These are phyloP conservation scores for Nidula microcarpa DNA, from an alignment of 768 basidiomycete species.

Conservation along the genomic window DNA sequence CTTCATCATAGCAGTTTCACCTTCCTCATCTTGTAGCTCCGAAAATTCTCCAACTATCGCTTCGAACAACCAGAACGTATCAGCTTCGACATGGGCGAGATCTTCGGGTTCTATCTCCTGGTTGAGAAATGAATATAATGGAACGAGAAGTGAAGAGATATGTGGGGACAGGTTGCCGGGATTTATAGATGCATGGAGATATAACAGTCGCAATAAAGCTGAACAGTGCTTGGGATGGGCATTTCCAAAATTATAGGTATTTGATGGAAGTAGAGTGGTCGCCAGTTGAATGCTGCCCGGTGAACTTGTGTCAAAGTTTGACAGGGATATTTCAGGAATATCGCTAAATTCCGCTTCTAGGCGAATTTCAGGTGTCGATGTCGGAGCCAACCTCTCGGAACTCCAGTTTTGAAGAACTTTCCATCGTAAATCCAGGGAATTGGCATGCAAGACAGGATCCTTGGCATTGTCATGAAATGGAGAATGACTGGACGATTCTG, in stretches of 20 bases:
- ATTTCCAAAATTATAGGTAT: constrained; percentile 36
- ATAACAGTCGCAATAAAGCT: constrained; percentile 66
- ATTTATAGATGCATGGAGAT: constrained; percentile 68
- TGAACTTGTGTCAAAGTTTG: constrained; percentile 25
- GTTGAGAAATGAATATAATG: constrained; percentile 58
- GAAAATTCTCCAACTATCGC: constrained; percentile 68
- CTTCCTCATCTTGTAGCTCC: constrained; percentile 70
- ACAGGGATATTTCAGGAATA: constrained; percentile 33
- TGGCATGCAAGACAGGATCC: constrained; percentile 44
- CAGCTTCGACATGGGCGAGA: constrained; percentile 68
- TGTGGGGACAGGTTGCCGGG: constrained; percentile 68
- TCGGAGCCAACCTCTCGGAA: constrained; percentile 22
- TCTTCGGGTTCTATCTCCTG: constrained; percentile 63
- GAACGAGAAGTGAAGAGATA: constrained; percentile 66
- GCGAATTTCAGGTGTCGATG: constrained; percentile 31
- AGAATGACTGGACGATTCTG: constrained; percentile 38
- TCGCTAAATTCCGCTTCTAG: constrained; percentile 22
- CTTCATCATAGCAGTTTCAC: constrained; percentile 57
- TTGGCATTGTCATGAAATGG: constrained; percentile 49
- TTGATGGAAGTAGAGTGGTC: constrained; percentile 45
- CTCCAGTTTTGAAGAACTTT: constrained; percentile 31
- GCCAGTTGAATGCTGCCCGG: constrained; percentile 13
- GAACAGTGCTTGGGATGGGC: constrained; percentile 60
- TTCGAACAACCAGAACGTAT: constrained; percentile 82
- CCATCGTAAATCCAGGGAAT: constrained; percentile 53